These are phyloP conservation scores for Citrullus amarus DNA, from an alignment of 306 rosid species.

Conservation along the genomic window DNA sequence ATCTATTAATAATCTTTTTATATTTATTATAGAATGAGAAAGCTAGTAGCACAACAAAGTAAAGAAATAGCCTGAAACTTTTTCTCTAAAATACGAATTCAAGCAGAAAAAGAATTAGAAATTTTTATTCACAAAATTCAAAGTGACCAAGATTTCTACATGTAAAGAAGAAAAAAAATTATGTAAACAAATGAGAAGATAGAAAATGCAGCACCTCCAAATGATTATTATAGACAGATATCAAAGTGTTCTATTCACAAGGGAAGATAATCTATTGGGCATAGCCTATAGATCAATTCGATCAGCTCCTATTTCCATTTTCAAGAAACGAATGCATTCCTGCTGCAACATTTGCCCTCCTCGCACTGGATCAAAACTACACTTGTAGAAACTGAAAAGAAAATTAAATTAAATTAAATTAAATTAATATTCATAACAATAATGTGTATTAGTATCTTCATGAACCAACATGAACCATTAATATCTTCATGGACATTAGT, in stretches of 20 bases:
- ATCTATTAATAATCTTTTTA: no score
- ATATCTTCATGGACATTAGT: no score
- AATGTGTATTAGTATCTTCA: no score
- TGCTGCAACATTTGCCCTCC: slow-evolving; percentile 86
- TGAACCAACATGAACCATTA: no score
- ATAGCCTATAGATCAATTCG: not conserved
- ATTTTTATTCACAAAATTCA: no score
- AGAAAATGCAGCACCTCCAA: not conserved
- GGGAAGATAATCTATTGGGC: not conserved
- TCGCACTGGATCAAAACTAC: slow-evolving; percentile 53
- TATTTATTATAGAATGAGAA: no score
- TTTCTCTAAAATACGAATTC: not conserved
- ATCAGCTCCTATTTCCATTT: slow-evolving; percentile 31
- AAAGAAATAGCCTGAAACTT: not conserved
- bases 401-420: not conserved
- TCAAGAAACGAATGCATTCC: slow-evolving; percentile 54
- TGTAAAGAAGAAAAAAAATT: no score
- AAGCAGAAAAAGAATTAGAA: not conserved
- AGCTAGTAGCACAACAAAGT: no score
- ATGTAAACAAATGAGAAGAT: not conserved
- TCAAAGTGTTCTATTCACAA: not conserved
- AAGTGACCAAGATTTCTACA: no score
- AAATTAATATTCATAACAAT: no score
- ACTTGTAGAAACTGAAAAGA: slow-evolving; percentile 52
- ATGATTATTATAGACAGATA: not conserved